These are phyloP conservation scores for Dipodascopsis uninucleata DNA, from an alignment of 805 yeast genomes.

Conservation along the genomic window DNA sequence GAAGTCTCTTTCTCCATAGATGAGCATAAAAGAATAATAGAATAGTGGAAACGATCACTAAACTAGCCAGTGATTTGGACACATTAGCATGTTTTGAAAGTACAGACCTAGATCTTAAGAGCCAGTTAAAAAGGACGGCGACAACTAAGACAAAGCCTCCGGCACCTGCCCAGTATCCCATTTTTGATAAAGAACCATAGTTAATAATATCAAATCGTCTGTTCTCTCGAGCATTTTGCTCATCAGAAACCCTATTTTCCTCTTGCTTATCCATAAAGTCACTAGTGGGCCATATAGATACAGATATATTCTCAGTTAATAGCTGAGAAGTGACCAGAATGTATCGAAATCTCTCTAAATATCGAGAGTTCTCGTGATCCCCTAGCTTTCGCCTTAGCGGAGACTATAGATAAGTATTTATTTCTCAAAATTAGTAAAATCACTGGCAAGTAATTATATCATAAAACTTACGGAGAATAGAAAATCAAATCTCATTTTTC, in stretches of 20 bases:
- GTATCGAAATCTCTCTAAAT: conserved; percentile 52
- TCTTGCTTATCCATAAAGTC: no score
- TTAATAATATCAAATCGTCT: neutral
- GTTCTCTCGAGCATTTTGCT: neutral
- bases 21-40: conserved; percentile 25
- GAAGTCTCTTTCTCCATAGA: conserved; percentile 26
- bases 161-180: conserved; percentile 35
- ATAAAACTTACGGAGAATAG: conserved; percentile 18
- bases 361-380: conserved; percentile 35
- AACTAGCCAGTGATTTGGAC: conserved; percentile 10
- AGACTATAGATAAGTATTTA: conserved; percentile 6
- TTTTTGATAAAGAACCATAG: neutral
- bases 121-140: conserved; percentile 35
- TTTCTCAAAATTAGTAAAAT: neutral
- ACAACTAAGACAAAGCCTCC: conserved; percentile 39
- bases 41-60: conserved; percentile 14
- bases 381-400: conserved; percentile 15
- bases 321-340: conserved; percentile 48
- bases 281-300: no score
- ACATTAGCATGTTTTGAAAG: conserved; percentile 3
- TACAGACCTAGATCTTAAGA: conserved; percentile 7
- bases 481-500: conserved; percentile 17
- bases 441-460: neutral
- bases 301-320: conserved; percentile 38
- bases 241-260: conserved; percentile 1